A percentile compares a stretch with the other conserved stretches of the same genome.
Evolutionary conservation across 177 flowering plant species (phyloP).

Genomic region (Vitis hybrid): DNA sequence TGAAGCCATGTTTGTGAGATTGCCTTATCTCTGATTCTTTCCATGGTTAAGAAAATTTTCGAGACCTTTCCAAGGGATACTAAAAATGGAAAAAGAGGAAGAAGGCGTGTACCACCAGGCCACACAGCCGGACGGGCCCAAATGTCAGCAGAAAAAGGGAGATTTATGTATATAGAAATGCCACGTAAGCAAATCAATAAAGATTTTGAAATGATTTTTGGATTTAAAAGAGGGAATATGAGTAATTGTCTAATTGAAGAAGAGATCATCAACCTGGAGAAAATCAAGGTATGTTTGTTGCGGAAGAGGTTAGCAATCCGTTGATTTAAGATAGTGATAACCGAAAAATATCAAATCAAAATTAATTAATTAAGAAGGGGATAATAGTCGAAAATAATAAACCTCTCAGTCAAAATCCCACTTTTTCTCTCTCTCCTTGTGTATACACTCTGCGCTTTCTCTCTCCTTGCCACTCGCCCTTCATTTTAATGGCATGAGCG

Average conservation of each 20-base stretch:
- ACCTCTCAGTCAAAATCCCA: conserved; percentile 10
- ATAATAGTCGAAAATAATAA: not conserved
- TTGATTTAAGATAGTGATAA: not conserved
- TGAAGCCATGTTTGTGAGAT: too few species aligned
- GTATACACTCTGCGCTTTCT: not conserved
- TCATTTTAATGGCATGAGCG: conserved; percentile 40
- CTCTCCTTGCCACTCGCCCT: conserved; percentile 4
- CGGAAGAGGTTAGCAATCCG: conserved; percentile 8
- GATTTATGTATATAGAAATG: too few species aligned
- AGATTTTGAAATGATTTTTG: too few species aligned
- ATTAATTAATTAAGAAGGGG: not conserved
- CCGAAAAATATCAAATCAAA: not conserved
- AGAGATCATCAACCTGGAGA: conserved; percentile 3
- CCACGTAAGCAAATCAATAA: too few species aligned
- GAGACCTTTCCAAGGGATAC: too few species aligned
- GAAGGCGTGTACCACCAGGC: too few species aligned
- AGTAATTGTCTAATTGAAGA: not conserved
- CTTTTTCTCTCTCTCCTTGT: conserved; percentile 2
- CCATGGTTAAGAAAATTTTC: too few species aligned
- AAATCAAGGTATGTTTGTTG: conserved; percentile 9
- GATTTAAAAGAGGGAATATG: too few species aligned
- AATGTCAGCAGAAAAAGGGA: too few species aligned
- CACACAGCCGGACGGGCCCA: too few species aligned
- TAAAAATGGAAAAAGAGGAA: too few species aligned
- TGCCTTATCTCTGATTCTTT: too few species aligned